Evolutionary conservation across 441 rosid genomes (phyloP).

Genomic region (Corymbia calophylla): DNA sequence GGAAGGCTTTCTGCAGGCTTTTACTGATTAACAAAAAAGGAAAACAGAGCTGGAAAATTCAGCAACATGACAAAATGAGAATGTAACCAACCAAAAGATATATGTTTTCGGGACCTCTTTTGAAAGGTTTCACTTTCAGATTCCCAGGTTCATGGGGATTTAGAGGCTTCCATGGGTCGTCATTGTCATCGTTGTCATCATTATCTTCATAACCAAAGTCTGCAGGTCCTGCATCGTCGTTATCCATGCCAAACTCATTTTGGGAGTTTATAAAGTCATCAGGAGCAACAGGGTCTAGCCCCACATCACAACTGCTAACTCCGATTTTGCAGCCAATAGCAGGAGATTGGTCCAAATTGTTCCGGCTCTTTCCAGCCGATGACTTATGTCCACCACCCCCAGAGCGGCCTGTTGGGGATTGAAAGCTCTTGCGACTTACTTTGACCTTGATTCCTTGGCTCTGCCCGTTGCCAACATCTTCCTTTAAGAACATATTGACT

Average conservation of each 20-base stretch:
- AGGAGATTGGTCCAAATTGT: conserved; percentile 32
- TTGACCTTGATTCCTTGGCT: conserved; percentile 28
- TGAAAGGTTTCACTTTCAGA: conserved; percentile 77
- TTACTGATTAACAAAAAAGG: conserved; percentile 47
- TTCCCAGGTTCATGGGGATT: conserved; percentile 91
- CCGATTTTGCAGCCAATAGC: conserved; percentile 18
- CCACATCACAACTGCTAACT: conserved; percentile 24
- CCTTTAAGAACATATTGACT: conserved; percentile 48
- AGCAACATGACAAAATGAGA: conserved; percentile 1
- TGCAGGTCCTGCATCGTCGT: conserved; percentile 40
- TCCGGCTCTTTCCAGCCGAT: conserved; percentile 40
- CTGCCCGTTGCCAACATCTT: conserved; percentile 31
- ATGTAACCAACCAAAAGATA: conserved; percentile 4
- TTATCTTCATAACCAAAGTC: conserved; percentile 48
- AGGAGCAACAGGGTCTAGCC: conserved; percentile 22
- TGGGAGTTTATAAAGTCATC: conserved; percentile 26
- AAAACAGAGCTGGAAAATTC: conserved; percentile 2
- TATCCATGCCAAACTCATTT: conserved; percentile 45
- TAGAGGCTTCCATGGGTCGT: conserved; percentile 90
- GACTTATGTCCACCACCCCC: conserved; percentile 58
- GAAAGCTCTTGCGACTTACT: conserved; percentile 42
- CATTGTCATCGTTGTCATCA: conserved; percentile 6
- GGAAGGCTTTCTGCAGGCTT: conserved; percentile 38
- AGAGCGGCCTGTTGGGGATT: conserved; percentile 47
- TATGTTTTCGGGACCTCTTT: conserved; percentile 43